Base-by-base conservation (phyloP, 164 flowering plant species). In the Nelumbo lutea region DNA sequence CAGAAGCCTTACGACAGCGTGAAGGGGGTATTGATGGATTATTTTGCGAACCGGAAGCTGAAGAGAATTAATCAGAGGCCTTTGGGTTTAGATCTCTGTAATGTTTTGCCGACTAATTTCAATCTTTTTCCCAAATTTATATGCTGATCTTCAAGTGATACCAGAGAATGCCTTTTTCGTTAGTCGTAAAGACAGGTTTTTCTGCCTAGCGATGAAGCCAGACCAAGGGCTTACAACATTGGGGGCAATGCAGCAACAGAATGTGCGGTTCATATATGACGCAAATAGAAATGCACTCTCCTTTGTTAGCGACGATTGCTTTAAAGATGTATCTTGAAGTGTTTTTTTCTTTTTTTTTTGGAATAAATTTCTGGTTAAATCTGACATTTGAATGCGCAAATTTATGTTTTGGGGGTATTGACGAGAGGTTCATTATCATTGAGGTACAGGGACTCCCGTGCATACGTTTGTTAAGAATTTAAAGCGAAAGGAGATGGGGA, bases 21-120 rank as follows among this genome's bases (percentile, higher is more conserved):
- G 13, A 13, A 42, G 38, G 14, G 11, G 1, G 15, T 15, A 0
- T 14, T 65, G 9, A 45, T 65, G 59, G 1, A 4, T 3, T 45
- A 51, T 10, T 65, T 74, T 61, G 53, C 50, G 1, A 2, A 2
- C 1, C 47, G 51, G 53, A 63, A 45, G 14, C 46, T 61, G 2
- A 10, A 15, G 1, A 42, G 10, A 42, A 43, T 43, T 1, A 14
- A 27, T 5, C 8, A 27, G 57, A 5, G 42, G 1, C 43, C 44
- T 2, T 51, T 47, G n/a, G 46, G 53, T 3, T 10, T 47, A 40
- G 61, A 50, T 44, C 57, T 61, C 3, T 75, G 78, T 52, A 70
- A 70, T 15, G 1, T 0, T 5, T 1, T n/a, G 40, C 58, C 58
- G 0, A 1, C 1, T 1, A 13, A 8, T 40, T 51, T 39, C 38